A percentile compares a stretch with the other conserved stretches of the same genome.
phyloP scores from a whole-genome alignment of 2,329 filamentous ascomycete genomes.

The Colletotrichum brevisporum region DNA sequence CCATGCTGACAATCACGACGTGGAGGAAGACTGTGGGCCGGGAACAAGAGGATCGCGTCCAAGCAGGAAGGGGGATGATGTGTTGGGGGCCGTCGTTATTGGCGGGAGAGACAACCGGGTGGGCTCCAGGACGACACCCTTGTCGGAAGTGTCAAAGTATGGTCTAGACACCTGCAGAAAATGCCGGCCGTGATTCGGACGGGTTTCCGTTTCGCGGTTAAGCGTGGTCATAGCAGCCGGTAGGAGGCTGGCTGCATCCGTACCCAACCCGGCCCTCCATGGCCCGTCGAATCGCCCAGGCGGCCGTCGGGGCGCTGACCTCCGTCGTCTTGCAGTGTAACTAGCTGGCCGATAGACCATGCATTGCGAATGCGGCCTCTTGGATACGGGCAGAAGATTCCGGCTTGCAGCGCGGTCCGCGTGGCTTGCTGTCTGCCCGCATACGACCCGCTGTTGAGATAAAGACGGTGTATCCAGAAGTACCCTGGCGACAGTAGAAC shows the following conservation, averaged over 20 bases:
- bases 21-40: slow-evolving; percentile 21
- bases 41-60: background rate
- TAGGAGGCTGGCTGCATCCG: slow-evolving; percentile 36
- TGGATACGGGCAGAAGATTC: background rate
- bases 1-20: background rate
- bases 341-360: background rate
- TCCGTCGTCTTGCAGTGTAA: slow-evolving; percentile 14
- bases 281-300: slow-evolving; percentile 20
- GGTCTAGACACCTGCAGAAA: slow-evolving; percentile 38
- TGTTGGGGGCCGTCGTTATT: slow-evolving; percentile 17
- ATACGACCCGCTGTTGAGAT: background rate
- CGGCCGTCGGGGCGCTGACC: slow-evolving; percentile 23
- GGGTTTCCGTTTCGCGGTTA: slow-evolving; percentile 33
- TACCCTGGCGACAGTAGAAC: background rate
- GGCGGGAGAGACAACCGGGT: slow-evolving; percentile 22
- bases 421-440: background rate
- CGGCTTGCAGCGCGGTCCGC: slow-evolving; percentile 1
- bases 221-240: slow-evolving; percentile 29
- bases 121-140: slow-evolving; percentile 21
- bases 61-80: slow-evolving; percentile 16
- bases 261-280: slow-evolving; percentile 36
- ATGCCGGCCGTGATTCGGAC: slow-evolving; percentile 34
- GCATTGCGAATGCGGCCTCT: background rate
- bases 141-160: slow-evolving; percentile 23
- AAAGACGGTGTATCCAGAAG: background rate